phyloP scores from a whole-genome alignment of 2,329 filamentous ascomycete genomes.

The Chaetomiaceae sp. region DNA sequence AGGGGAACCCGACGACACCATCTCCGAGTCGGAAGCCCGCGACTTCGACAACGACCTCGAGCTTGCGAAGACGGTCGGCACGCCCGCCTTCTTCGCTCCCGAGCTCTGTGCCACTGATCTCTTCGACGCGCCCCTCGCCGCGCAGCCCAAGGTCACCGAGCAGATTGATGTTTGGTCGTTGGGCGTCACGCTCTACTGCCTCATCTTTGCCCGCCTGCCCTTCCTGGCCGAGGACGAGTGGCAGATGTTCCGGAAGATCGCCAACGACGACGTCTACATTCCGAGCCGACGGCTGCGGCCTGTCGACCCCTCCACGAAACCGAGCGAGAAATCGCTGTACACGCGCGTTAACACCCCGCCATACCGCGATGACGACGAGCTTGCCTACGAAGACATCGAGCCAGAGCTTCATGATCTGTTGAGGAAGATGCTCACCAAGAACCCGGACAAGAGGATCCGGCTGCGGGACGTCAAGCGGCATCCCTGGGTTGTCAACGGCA shows the following conservation, averaged over 20 bases:
- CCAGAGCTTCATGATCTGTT: constrained; percentile 74
- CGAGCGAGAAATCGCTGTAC: constrained; percentile 48
- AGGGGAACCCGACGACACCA: constrained; percentile 69
- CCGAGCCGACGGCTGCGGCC: constrained; percentile 76
- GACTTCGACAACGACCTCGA: constrained; percentile 92
- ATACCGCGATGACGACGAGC: constrained; percentile 69
- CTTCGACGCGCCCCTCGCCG: constrained; percentile 40
- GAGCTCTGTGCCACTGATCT: constrained; percentile 88
- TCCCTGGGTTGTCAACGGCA: constrained; percentile 77
- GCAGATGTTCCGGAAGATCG: constrained; percentile 85
- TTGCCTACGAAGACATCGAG: constrained; percentile 81
- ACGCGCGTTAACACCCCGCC: constrained; percentile 55
- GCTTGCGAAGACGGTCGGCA: constrained; percentile 96
- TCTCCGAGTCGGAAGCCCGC: constrained; percentile 72
- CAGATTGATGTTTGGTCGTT: constrained; percentile 97
- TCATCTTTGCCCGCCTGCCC: constrained; percentile 88
- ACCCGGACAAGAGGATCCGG: constrained; percentile 81
- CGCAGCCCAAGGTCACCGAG: constrained; percentile 72
- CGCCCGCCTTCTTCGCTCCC: constrained; percentile 93
- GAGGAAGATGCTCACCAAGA: constrained; percentile 74
- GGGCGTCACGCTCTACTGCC: constrained; percentile 90
- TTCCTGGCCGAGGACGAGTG: constrained; percentile 90
- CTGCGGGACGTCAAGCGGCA: constrained; percentile 90
- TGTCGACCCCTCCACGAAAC: constrained; percentile 54
- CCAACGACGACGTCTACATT: constrained; percentile 87